A percentile compares a stretch with the other conserved stretches of the same genome.
Conservation (phyloP, 1,284 basidiomycete species). For the Apiotrichum akiyoshidainum region DNA sequence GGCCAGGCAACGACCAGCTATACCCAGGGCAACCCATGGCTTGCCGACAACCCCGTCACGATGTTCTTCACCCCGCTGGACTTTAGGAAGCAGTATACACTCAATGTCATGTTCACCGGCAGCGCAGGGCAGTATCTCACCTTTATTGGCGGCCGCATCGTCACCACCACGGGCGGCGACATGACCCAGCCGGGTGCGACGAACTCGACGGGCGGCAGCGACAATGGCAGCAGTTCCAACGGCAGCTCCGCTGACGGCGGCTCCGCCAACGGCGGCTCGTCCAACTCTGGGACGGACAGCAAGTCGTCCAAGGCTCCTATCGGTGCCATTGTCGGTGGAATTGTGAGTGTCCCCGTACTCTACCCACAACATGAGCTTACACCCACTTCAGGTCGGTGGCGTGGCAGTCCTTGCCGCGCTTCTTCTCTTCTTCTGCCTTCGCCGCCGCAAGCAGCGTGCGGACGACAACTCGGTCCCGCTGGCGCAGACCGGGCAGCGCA, state of each 20-base stretch:
- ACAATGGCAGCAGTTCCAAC: not conserved
- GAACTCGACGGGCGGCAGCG: not conserved
- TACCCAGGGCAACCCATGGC: not conserved
- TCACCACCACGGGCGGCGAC: not conserved
- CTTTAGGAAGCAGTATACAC: not conserved
- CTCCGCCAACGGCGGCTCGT: no score
- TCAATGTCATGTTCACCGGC: not conserved
- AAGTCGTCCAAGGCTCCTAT: conserved; percentile 6
- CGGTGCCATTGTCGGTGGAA: conserved; percentile 48
- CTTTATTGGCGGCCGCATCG: not conserved
- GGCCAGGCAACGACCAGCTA: not conserved
- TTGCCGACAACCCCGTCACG: not conserved
- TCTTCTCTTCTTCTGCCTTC: conserved; percentile 8
- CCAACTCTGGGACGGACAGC: no score
- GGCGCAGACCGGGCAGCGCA: not conserved
- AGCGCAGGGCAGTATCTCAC: not conserved
- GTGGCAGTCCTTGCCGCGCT: not conserved
- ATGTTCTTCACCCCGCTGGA: conserved; percentile 5
- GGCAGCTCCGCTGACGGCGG: not conserved
- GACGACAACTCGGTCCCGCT: not conserved
- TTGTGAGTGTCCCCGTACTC: conserved; percentile 22
- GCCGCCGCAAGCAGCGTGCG: not conserved
- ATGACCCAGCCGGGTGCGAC: not conserved
- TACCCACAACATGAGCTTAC: not conserved
- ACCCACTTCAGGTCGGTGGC: not conserved